These are phyloP conservation scores for Globisporangium okanoganense DNA, from an alignment of 352 stramenopile species.

Conservation along the genomic window DNA sequence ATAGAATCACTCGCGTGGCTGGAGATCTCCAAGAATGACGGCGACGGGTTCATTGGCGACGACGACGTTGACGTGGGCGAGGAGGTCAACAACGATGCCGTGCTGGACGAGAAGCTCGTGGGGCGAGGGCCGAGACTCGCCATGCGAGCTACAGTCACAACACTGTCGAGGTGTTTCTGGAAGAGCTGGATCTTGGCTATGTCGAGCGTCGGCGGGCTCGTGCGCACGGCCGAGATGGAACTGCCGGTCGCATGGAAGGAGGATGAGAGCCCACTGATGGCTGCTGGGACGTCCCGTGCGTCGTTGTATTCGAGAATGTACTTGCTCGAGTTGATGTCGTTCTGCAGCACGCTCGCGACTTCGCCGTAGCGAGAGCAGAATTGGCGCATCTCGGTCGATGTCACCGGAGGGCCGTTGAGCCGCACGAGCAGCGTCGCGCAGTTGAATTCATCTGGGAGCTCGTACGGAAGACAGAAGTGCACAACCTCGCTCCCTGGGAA, in stretches of 20 bases:
- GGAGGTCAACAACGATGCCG: conserved; percentile 47
- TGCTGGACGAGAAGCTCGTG: conserved; percentile 67
- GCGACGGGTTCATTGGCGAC: conserved; percentile 49
- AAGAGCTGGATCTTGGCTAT: conserved; percentile 62
- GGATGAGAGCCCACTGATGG: conserved; percentile 33
- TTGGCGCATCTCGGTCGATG: conserved; percentile 46
- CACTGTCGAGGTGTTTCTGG: conserved; percentile 38
- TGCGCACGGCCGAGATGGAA: conserved; percentile 41
- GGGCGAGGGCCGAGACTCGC: not conserved
- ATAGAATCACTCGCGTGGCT: not conserved
- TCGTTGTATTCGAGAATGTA: conserved; percentile 82
- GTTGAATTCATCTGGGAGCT: conserved; percentile 59
- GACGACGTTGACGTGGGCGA: conserved; percentile 66
- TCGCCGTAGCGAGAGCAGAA: conserved; percentile 68
- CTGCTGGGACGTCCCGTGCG: conserved; percentile 37
- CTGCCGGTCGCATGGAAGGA: conserved; percentile 28
- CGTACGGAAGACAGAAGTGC: conserved; percentile 67
- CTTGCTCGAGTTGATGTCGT: conserved; percentile 32
- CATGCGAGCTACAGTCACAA: not conserved
- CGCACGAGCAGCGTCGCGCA: conserved; percentile 54
- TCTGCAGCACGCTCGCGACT: conserved; percentile 68
- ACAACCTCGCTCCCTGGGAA: not conserved
- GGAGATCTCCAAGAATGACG: conserved; percentile 37
- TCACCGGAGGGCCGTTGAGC: conserved; percentile 24
- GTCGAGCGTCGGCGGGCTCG: conserved; percentile 51